phyloP scores from a whole-genome alignment of 305 asterid genomes.

The Plantago rigida region DNA sequence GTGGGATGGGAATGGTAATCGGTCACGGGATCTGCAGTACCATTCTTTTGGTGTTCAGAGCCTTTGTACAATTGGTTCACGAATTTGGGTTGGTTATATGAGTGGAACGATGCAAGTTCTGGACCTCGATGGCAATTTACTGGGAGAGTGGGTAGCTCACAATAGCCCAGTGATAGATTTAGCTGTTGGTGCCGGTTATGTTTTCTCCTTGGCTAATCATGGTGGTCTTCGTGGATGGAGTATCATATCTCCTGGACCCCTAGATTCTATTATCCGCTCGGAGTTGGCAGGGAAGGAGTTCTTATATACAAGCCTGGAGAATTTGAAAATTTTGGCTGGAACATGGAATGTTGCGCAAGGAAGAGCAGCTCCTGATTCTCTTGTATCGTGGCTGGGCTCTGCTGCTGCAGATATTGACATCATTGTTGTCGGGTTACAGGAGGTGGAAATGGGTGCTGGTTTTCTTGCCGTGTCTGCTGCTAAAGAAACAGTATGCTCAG shows the following conservation, averaged over 20 bases:
- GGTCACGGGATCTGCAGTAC: constrained; percentile 60
- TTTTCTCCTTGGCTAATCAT: constrained; percentile 74
- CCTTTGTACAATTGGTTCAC: constrained; percentile 60
- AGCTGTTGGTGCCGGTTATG: constrained; percentile 59
- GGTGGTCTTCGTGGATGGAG: constrained; percentile 99
- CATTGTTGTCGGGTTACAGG: constrained; percentile 84
- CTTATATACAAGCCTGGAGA: constrained; percentile 65
- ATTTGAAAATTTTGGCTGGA: constrained; percentile 78
- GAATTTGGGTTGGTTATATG: constrained; percentile 78
- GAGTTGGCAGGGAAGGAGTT: constrained; percentile 78
- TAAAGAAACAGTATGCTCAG: constrained; percentile 70
- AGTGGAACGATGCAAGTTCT: constrained; percentile 80
- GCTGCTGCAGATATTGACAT: constrained; percentile 67
- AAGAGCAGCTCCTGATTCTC: constrained; percentile 78
- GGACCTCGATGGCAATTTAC: constrained; percentile 68
- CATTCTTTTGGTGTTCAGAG: constrained; percentile 67
- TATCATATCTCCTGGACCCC: constrained; percentile 73
- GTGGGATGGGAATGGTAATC: constrained; percentile 86
- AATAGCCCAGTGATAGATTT: constrained; percentile 66
- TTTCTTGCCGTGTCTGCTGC: constrained; percentile 98
- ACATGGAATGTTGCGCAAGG: constrained; percentile 99
- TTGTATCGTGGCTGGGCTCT: constrained; percentile 77
- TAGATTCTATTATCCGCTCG: constrained; percentile 51
- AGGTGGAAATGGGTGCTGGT: constrained; percentile 99
- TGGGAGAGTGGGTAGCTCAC: constrained; percentile 90